These are phyloP conservation scores for Oryza longistaminata DNA, from an alignment of 176 grass and related monocot genomes.

Conservation along the genomic window DNA sequence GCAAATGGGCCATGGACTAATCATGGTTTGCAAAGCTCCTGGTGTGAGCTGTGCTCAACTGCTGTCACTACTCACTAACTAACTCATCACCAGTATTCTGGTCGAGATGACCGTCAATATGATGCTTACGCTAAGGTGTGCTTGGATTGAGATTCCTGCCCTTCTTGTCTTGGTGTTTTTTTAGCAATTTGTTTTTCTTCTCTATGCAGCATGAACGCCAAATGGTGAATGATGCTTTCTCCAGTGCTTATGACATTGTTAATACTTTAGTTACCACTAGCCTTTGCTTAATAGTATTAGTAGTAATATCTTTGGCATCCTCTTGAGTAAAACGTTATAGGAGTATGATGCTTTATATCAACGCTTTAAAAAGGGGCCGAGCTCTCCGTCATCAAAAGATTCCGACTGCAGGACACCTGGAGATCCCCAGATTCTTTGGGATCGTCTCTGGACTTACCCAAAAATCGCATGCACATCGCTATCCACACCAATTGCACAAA, in stretches of 20 bases:
- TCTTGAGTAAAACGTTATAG: neutral
- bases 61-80: neutral
- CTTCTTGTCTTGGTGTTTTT: neutral
- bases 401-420: neutral
- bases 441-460: neutral
- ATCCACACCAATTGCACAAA: neutral
- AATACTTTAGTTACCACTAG: neutral
- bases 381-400: neutral
- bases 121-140: neutral
- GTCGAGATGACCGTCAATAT: neutral
- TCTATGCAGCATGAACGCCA: neutral
- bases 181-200: neutral
- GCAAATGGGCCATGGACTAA: neutral
- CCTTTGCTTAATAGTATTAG: neutral
- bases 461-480: neutral
- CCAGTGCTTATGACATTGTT: neutral
- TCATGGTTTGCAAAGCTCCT: neutral
- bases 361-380: neutral
- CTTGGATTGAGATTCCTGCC: neutral
- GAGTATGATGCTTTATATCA: neutral
- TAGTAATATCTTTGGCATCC: neutral
- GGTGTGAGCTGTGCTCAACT: neutral
- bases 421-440: neutral
- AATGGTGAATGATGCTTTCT: neutral
- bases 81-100: neutral